A percentile compares a stretch with the other conserved stretches of the same genome.
Conservation (phyloP, 2,329 filamentous ascomycete genomes). For the Aspergillus glaucus region DNA sequence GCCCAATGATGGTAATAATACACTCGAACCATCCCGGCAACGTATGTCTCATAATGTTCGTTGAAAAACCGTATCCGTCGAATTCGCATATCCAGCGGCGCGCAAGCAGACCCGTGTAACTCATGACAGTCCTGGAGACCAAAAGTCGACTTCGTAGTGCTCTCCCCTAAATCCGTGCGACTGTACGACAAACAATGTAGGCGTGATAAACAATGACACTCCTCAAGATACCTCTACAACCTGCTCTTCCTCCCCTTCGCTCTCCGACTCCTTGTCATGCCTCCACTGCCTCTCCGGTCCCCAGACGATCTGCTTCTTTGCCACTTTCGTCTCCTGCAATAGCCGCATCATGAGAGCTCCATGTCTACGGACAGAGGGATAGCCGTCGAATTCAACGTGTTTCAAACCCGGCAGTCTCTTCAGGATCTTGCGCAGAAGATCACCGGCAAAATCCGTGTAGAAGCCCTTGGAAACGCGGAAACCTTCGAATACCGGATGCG, state of each 20-base stretch:
- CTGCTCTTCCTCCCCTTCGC: conserved; percentile 3
- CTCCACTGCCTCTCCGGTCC: conserved; percentile 36
- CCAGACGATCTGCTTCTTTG: conserved; percentile 33
- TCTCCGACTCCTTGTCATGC: conserved; percentile 22
- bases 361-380: conserved; percentile 46
- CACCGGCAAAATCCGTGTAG: conserved; percentile 52
- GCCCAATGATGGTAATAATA: not conserved
- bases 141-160: too few species aligned
- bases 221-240: conserved; percentile 2
- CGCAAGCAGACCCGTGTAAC: too few species aligned
- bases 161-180: too few species aligned
- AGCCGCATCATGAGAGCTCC: conserved; percentile 49
- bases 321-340: conserved; percentile 26
- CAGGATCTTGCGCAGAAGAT: conserved; percentile 46
- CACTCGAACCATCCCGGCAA: too few species aligned
- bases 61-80: too few species aligned
- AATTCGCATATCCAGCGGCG: too few species aligned
- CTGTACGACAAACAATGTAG: too few species aligned
- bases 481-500: conserved; percentile 49
- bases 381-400: conserved; percentile 53
- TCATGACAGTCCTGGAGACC: too few species aligned
- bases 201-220: too few species aligned
- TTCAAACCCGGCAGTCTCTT: conserved; percentile 42
- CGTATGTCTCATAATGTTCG: too few species aligned
- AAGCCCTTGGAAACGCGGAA: conserved; percentile 52